phyloP scores from a whole-genome alignment of 1,284 basidiomycete species.

The Leccinum griseonigrum region DNA sequence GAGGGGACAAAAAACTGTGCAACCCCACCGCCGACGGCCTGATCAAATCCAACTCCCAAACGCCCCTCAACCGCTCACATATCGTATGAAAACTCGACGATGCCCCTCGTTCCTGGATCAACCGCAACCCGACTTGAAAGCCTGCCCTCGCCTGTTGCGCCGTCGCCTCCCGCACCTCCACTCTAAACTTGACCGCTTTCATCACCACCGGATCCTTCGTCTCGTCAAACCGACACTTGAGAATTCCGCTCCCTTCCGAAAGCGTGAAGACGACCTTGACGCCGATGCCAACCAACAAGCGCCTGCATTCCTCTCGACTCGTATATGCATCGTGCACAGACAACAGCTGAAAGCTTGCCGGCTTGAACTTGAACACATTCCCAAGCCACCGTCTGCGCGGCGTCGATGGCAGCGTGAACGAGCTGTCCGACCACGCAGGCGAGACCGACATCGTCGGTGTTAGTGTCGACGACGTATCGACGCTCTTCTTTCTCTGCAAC shows the following conservation, averaged over 20 bases:
- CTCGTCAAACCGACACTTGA: conserved; percentile 70
- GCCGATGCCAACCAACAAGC: conserved; percentile 71
- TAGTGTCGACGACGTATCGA: conserved; percentile 10
- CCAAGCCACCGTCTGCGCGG: conserved; percentile 85
- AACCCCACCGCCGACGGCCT: conserved; percentile 12
- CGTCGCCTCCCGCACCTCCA: conserved; percentile 59
- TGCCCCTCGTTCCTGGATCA: conserved; percentile 86
- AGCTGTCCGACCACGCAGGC: conserved; percentile 48
- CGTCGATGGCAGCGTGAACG: conserved; percentile 40
- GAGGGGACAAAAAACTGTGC: conserved; percentile 24
- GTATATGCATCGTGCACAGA: conserved; percentile 68
- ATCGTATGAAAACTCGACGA: conserved; percentile 76
- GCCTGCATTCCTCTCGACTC: conserved; percentile 72
- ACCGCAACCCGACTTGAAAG: conserved; percentile 55
- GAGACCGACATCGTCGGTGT: conserved; percentile 22
- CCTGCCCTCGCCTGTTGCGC: conserved; percentile 45
- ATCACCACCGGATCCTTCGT: conserved; percentile 49
- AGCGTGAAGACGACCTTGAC: conserved; percentile 67
- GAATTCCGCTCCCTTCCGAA: conserved; percentile 54
- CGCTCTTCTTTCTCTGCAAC: conserved; percentile 44
- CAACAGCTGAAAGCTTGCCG: conserved; percentile 59
- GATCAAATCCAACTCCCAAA: conserved; percentile 65
- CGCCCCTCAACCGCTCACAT: conserved; percentile 61
- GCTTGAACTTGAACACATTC: conserved; percentile 86
- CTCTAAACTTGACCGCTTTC: conserved; percentile 75